phyloP scores from a whole-genome alignment of 2,329 filamentous ascomycete species.

The Cercospora zeae-maydis region DNA sequence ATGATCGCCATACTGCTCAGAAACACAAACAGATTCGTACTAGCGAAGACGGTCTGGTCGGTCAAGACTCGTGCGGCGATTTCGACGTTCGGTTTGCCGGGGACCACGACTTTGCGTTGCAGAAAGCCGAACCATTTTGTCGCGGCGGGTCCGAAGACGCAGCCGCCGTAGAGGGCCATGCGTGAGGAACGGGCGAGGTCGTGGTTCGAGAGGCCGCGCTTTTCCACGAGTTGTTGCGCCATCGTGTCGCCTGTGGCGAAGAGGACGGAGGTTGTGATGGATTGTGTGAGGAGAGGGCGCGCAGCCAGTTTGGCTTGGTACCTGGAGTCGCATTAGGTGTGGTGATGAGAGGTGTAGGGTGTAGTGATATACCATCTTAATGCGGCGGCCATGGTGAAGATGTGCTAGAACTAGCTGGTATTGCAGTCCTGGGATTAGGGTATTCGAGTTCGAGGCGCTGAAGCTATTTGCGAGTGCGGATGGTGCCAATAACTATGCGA shows the following conservation, averaged over 20 bases:
- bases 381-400: slow-evolving; percentile 33
- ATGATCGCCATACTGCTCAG: slow-evolving; percentile 70
- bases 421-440: neutral
- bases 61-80: slow-evolving; percentile 72
- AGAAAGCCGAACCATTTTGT: slow-evolving; percentile 84
- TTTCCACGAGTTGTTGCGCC: slow-evolving; percentile 87
- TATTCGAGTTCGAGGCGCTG: neutral
- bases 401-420: neutral
- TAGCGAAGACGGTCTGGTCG: slow-evolving; percentile 81
- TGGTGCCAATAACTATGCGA: neutral
- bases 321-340: slow-evolving; percentile 46
- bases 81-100: slow-evolving; percentile 62
- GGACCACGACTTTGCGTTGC: slow-evolving; percentile 62
- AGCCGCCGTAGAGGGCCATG: slow-evolving; percentile 76
- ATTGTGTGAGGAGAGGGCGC: slow-evolving; percentile 84
- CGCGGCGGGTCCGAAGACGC: slow-evolving; percentile 80
- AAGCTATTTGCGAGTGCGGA: neutral
- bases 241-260: slow-evolving; percentile 90
- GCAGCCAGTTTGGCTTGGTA: slow-evolving; percentile 80
- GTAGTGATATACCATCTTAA: slow-evolving; percentile 41
- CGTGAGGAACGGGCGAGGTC: slow-evolving; percentile 65
- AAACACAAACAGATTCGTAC: slow-evolving; percentile 78
- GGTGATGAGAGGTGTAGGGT: neutral
- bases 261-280: slow-evolving; percentile 82
- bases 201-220: slow-evolving; percentile 71